phyloP scores from a whole-genome alignment of 176 grass and related monocot genomes.

The Oryza nivara region DNA sequence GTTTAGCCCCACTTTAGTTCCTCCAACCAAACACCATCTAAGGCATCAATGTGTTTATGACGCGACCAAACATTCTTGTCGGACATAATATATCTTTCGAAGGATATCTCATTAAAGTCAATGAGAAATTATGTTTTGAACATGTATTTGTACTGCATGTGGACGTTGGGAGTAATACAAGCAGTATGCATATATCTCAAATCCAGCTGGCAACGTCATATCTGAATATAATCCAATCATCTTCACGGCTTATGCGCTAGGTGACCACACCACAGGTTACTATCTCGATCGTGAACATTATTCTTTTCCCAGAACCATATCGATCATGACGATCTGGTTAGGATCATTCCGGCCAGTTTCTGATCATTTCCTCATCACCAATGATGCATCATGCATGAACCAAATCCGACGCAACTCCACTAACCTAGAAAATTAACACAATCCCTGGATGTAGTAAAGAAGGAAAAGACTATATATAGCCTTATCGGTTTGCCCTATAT shows the following conservation, averaged over 20 bases:
- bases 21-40: no score
- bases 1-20: no score
- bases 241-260: not conserved
- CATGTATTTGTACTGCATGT: not conserved
- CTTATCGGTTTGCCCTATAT: no score
- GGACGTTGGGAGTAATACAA: not conserved
- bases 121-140: conserved; percentile 12
- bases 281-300: not conserved
- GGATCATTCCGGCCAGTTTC: not conserved
- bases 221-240: not conserved
- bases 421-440: no score
- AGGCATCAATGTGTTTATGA: not conserved
- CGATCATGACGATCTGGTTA: not conserved
- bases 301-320: not conserved
- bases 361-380: not conserved
- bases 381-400: not conserved
- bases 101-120: not conserved
- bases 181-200: not conserved
- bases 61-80: not conserved
- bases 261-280: not conserved
- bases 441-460: no score
- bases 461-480: no score
- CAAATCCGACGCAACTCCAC: no score
- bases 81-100: not conserved
- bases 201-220: conserved; percentile 5